Base-by-base conservation (phyloP, 2,329 filamentous ascomycete genomes). In the Phialophora macrospora region DNA sequence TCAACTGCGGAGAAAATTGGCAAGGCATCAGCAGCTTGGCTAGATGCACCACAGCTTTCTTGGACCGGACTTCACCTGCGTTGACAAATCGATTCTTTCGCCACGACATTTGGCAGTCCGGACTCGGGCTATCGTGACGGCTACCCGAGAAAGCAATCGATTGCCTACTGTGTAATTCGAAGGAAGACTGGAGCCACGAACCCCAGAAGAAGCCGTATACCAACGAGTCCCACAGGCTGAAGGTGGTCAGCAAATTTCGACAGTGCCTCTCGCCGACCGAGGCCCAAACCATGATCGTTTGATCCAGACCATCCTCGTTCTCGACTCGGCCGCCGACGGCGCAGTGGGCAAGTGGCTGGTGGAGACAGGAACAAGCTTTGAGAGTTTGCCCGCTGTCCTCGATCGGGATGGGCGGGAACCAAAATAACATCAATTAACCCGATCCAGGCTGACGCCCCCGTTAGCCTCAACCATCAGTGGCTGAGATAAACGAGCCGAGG, bases 401-500 rank as follows among this genome's bases (percentile, higher is more conserved):
- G 44, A 28, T 28, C 46, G 24, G 46, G 24, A n/a, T 52, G 26
- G 44, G 49, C 32, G n/a, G 38, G 46, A 20, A 41, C 58, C 48
- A 60, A 52, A 60, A 60, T 60, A 60, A 32, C n/a, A 32, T 30
- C 20, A 12, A 30, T 34, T 60, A 54, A n/a, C 30, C 30, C 17
- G 30, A 60, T 34, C 14, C 24, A 46, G 58, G 58, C 46, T 60
- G 58, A 60, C 46, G 58, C 48, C 58, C 52, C 34, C 24, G 3
- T n/a, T 60, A 60, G 58, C 58, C 48, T 60, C 58, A 26, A 60
- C 44, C 58, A 52, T 60, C 58, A 60, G 58, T 60, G 58, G 58
- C 58, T 60, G 58, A 60, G 58, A 60, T 60, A 22, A 41, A 32
- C 58, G 58, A 60, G 28, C 3, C 48, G 48, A 51, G 48, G 46